These are phyloP conservation scores for Avena atlantica DNA, from an alignment of 176 grass and related monocot species.

Conservation along the genomic window DNA sequence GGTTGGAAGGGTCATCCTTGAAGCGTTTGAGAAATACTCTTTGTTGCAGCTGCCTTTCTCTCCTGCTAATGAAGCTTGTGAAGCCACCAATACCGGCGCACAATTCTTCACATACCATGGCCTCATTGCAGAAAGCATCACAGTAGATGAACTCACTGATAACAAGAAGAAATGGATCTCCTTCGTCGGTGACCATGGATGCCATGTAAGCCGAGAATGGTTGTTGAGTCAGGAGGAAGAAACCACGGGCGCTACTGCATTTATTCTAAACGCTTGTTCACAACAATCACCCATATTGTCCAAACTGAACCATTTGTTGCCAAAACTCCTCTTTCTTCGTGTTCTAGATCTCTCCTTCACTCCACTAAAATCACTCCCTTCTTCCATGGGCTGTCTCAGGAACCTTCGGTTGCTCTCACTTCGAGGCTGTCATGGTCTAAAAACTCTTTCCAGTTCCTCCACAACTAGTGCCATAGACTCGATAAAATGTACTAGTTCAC, in stretches of 20 bases:
- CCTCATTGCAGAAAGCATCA: neutral
- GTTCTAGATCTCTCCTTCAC: slow-evolving; percentile 43
- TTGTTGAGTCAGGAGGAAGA: neutral
- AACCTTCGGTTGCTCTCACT: slow-evolving; percentile 20
- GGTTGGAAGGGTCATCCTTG: slow-evolving; percentile 25
- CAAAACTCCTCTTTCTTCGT: neutral
- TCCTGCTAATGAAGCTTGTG: neutral
- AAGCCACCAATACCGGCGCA: neutral
- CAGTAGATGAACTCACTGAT: neutral
- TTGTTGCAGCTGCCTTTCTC: neutral
- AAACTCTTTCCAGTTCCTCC: neutral
- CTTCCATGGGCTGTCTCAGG: neutral
- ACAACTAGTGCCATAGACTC: neutral
- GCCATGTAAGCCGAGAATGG: neutral
- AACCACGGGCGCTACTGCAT: neutral
- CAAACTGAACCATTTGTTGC: neutral
- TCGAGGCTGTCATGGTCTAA: neutral
- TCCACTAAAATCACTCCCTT: neutral
- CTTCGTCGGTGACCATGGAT: neutral
- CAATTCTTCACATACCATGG: neutral
- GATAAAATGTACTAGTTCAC: neutral
- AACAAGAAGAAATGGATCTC: slow-evolving; percentile 29
- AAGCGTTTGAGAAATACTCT: neutral
- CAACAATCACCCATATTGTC: neutral
- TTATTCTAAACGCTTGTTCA: slow-evolving; percentile 22